Evolutionary conservation across 495 filamentous ascomycete genomes (phyloP), one percentile per base, ranked within the genome.

Genomic region (Talaromyces wortmannii): DNA sequence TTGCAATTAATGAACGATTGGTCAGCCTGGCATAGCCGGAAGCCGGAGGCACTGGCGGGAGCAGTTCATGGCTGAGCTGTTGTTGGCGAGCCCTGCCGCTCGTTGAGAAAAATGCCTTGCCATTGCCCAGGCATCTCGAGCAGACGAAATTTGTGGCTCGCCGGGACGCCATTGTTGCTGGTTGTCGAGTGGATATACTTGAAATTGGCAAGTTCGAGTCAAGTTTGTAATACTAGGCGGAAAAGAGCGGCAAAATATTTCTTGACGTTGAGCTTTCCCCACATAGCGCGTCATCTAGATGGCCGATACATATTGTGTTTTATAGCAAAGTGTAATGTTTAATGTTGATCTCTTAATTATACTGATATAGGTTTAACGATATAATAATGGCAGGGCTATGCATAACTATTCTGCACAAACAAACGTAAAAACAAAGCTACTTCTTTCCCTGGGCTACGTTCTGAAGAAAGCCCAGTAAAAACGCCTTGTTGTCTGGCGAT

Each of bases 381-480:
- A 23, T 23, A 23, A 23, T 23, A 23, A 23, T 23, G 23, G 23
- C 23, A 23, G 23, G 23, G 23, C 23, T 23, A 23, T 23, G 23
- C 23, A 23, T 23, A 23, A 23, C 23, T 40, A 5, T 5, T 40
- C 48, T 6, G 12, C 36, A 42, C 18, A 45, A 52, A 16, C 36
- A 30, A 42, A 31, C 42, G 42, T 40, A 18, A 16, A 18, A 23
- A 8, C 51, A 32, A 45, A 30, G 52, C 45, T 57, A 73, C 55
- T 68, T 72, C 56, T 66, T 71, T 16, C 66, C 67, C 57, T 77
- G 78, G 2, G 79, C 82, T 47, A 86, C 78, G 53, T 76, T 78
- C 58, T 83, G 78, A 63, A 96, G 67, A 68, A 90, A 95, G 7
- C 83, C 86, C 49, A 94, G 70, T 60, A 95, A 71, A 59, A 95